phyloP scores from a whole-genome alignment of 768 basidiomycete genomes.

The Lactarius quietus region DNA sequence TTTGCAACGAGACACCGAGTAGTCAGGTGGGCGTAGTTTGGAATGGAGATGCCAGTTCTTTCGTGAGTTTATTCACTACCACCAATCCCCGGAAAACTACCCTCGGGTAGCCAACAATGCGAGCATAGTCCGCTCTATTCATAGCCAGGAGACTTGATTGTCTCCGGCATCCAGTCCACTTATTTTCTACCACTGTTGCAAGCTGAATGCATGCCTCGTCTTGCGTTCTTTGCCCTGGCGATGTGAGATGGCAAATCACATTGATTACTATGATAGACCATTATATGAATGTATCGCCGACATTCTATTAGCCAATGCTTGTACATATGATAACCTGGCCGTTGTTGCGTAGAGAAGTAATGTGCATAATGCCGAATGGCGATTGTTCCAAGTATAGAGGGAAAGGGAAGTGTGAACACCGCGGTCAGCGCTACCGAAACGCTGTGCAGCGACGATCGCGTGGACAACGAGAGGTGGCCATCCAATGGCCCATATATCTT shows the following conservation, averaged over 20 bases:
- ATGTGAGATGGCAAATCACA: neutral
- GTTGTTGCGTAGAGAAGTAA: neutral
- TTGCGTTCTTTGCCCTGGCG: neutral
- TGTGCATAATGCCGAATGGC: neutral
- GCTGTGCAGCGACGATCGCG: neutral
- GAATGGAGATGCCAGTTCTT: neutral
- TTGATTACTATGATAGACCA: no score
- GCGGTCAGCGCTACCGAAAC: neutral
- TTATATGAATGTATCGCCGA: neutral
- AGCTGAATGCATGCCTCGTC: neutral
- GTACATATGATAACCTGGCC: neutral
- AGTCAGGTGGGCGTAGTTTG: neutral
- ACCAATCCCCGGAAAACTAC: neutral
- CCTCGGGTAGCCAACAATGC: no score
- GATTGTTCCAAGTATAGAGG: neutral
- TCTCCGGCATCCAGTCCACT: neutral
- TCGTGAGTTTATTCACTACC: neutral
- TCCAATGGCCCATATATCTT: conserved; percentile 5
- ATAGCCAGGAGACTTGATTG: neutral
- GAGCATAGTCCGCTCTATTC: neutral
- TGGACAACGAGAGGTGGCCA: conserved; percentile 15
- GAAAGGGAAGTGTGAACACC: neutral
- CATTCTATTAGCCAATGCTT: neutral
- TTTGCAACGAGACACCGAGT: neutral
- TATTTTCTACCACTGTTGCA: neutral